Percentiles rank a stretch among this genome's conserved stretches.
These are phyloP conservation scores for Colletotrichum spinosum DNA, from an alignment of 2,329 filamentous ascomycete species.

Conservation along the genomic window DNA sequence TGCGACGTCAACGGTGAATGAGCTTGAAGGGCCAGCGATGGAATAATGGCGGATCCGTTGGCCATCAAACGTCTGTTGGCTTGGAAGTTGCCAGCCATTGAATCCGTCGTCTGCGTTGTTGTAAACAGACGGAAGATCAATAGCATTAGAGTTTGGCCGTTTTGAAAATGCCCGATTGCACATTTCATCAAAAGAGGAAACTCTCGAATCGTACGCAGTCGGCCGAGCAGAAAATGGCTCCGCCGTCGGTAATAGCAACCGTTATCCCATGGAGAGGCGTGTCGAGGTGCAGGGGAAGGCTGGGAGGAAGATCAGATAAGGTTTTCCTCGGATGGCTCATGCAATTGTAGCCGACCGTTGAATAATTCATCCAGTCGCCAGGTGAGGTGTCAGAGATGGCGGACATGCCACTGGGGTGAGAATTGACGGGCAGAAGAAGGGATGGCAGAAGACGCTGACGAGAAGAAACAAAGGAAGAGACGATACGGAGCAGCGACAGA, in stretches of 20 bases:
- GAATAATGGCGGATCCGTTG: no score
- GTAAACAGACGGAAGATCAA: constrained; percentile 12
- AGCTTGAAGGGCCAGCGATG: not conserved
- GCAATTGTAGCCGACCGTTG: constrained; percentile 2
- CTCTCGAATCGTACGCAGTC: constrained; percentile 2
- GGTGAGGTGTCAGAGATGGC: not conserved
- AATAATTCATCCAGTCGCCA: constrained; percentile 3
- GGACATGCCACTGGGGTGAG: no score
- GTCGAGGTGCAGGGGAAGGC: constrained; percentile 7
- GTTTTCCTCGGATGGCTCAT: constrained; percentile 28
- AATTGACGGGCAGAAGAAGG: no score
- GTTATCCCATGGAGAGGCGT: constrained; percentile 29
- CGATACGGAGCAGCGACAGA: not conserved
- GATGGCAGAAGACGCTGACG: not conserved
- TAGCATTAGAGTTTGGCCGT: constrained; percentile 21
- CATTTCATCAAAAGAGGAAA: constrained; percentile 1
- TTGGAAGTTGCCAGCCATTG: no score
- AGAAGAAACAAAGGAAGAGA: not conserved
- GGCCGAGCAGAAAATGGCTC: constrained; percentile 3
- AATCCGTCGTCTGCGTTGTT: no score
- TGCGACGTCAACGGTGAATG: not conserved
- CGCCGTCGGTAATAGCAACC: constrained; percentile 25
- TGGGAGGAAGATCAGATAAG: constrained; percentile 33
- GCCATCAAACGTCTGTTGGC: not conserved
- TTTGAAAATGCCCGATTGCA: constrained; percentile 8